Percentiles rank a stretch among this genome's conserved stretches.
These are phyloP conservation scores for Colletotrichum sp. DNA, from an alignment of 2,329 filamentous ascomycete genomes.

Conservation along the genomic window DNA sequence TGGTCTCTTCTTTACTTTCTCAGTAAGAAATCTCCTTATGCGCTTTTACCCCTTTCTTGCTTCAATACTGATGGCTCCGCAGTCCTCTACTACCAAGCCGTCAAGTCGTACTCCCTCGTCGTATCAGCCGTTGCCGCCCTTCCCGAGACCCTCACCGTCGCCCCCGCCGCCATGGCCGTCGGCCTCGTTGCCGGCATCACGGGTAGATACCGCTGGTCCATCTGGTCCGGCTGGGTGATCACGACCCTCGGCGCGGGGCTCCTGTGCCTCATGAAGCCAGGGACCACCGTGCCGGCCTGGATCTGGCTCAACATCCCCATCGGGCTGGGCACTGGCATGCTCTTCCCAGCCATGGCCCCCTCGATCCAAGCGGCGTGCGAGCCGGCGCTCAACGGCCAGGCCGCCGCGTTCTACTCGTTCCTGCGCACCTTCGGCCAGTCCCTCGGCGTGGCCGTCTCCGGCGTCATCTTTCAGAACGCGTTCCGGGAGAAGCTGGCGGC, in stretches of 20 bases:
- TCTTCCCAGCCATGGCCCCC: constrained; percentile 69
- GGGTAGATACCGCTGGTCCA: constrained; percentile 64
- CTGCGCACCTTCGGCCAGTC: constrained; percentile 69
- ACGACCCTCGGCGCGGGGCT: constrained; percentile 63
- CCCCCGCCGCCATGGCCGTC: constrained; percentile 61
- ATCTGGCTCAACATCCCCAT: constrained; percentile 65
- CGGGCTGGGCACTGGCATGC: constrained; percentile 66
- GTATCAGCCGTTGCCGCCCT: constrained; percentile 61
- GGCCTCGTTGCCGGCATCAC: constrained; percentile 60
- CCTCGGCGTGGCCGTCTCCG: constrained; percentile 69
- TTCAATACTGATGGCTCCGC: constrained; percentile 12
- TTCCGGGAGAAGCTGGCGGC: constrained; percentile 55
- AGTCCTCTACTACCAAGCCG: constrained; percentile 52
- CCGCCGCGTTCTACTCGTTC: constrained; percentile 72
- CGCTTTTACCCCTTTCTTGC: not conserved
- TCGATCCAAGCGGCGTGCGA: constrained; percentile 66
- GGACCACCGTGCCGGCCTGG: constrained; percentile 59
- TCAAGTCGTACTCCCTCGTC: constrained; percentile 59
- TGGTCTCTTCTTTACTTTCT: constrained; percentile 62
- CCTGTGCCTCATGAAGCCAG: constrained; percentile 49
- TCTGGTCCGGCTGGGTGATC: constrained; percentile 67
- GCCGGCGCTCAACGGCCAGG: constrained; percentile 52
- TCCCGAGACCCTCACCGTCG: constrained; percentile 67
- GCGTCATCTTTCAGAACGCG: constrained; percentile 73
- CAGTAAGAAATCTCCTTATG: constrained; percentile 29